Evolutionary conservation across 169 alveolate genomes (phyloP), one percentile per base, ranked within the genome.

Genomic region (Plasmodium adleri): DNA sequence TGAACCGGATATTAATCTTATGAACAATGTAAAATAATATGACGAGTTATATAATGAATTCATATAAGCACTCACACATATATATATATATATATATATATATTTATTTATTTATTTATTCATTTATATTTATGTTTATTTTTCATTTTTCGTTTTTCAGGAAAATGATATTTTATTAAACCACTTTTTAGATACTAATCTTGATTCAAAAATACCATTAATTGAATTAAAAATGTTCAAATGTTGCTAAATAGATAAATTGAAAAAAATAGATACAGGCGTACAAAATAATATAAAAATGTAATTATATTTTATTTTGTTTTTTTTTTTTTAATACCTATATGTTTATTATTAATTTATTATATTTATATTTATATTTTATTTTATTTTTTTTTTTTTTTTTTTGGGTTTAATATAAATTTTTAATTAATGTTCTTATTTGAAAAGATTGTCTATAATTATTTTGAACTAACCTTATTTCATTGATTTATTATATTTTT

Each of bases 131-230:
- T 60, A 15, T 32, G 39, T 62, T 32, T 7, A 17, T 15, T 54
- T 43, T 22, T 49, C 32, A 75, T 15, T 17, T 17, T 2, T 24
- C 54, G n/a, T 62, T 72, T 83, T 70, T 43, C 39, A 83, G 91
- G 91, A 70, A 71, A 83, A 83, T 56, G 68, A 83, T 49, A 24
- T 70, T n/a, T 20, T 45, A 58, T 50, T 83, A 13, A 58, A 74
- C 26, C 52, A 68, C 22, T 83, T 58, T 50, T 62, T 83, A 63
- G 80, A 83, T 68, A 67, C 32, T 17, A 83, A 83, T 43, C 22
- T 83, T 43, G 67, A 83, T 45, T 83, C 91, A 13, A 83, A 54
- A 72, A 83, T 83, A 24, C 91, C 91, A 22, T 32, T 54, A 59
- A 83, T 83, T 54, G 74, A 67, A 32, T 15, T 83, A 17, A 59